Evolutionary conservation across 345 rosid species (phyloP).

Genomic region (Erucastrum elatum): DNA sequence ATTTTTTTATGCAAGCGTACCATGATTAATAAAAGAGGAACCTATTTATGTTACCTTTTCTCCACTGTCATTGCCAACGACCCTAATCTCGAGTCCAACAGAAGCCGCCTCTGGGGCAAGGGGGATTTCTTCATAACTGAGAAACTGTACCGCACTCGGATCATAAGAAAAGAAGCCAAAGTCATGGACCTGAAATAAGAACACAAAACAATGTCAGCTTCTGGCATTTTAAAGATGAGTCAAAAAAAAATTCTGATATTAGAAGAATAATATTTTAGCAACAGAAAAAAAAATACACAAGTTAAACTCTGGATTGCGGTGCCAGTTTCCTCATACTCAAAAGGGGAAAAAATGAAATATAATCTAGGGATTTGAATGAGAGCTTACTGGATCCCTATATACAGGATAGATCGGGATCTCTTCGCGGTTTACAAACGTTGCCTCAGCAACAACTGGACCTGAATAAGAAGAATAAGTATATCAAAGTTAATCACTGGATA

Average conservation of each 20-base stretch:
- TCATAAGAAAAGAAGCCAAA: conserved; percentile 93
- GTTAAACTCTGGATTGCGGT: neutral
- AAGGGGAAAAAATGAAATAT: neutral
- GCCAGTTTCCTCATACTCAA: neutral
- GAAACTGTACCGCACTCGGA: conserved; percentile 71
- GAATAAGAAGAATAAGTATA: conserved; percentile 27
- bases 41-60: conserved; percentile 67
- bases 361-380: neutral
- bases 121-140: conserved; percentile 90
- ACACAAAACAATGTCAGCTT: conserved; percentile 33
- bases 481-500: neutral
- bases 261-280: neutral
- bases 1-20: neutral
- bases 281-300: conserved; percentile 2
- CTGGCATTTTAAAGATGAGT: neutral
- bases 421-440: conserved; percentile 88
- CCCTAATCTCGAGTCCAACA: conserved; percentile 95
- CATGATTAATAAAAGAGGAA: neutral
- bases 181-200: conserved; percentile 77
- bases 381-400: conserved; percentile 87
- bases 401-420: conserved; percentile 81
- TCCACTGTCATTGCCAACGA: conserved; percentile 95
- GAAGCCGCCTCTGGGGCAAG: conserved; percentile 92
- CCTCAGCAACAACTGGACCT: conserved; percentile 98
- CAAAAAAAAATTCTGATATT: neutral